Base-by-base conservation (phyloP, 306 rosid genomes). In the Lithocarpus polystachyus region DNA sequence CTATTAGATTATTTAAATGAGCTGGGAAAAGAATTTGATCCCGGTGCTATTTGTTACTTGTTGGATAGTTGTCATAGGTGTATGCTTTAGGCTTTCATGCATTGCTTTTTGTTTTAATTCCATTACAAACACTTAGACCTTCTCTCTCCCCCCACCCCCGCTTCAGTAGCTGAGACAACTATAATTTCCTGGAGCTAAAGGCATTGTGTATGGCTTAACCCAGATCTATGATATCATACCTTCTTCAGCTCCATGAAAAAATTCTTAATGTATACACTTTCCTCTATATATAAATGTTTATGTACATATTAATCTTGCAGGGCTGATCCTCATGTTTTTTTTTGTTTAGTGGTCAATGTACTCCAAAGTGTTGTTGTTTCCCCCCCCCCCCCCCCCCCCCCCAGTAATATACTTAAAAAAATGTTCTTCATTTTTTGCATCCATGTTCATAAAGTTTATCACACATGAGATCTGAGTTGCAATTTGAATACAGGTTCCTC, bases 401-500 rank as follows among this genome's bases (percentile, higher is more conserved):
- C 0, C 5, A 40, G 12, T 40, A 8, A 2, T 8, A 40, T 40
- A 40, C 45, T 40, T 40, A 8, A 40, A 40, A 37, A 40, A 40
- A 40, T 8, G 11, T 40, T 40, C 45, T 40, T 40, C 45, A 40
- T 8, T 40, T 68, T 72, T 77, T 68, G 64, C 26, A 51, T 57
- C 37, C 43, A 56, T 29, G 55, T 23, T 60, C 45, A 64, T 68
- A 68, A 61, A 60, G 73, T 24, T 67, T 73, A 57, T n/a, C 56
- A 54, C 62, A 54, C 56, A 59, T 61, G 55, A 68, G 26, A 72
- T 52, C 78, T 67, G 20, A 70, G 72, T 74, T 81, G 73, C 72
- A 53, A 71, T 73, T 68, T 88, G 56, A 57, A 84, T 81, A 57
- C 89, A 91, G 97, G 88, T 79, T 81, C 91, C 72, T 28, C 18